phyloP scores from a whole-genome alignment of 1,284 basidiomycete genomes.

The Marasmius sp. region DNA sequence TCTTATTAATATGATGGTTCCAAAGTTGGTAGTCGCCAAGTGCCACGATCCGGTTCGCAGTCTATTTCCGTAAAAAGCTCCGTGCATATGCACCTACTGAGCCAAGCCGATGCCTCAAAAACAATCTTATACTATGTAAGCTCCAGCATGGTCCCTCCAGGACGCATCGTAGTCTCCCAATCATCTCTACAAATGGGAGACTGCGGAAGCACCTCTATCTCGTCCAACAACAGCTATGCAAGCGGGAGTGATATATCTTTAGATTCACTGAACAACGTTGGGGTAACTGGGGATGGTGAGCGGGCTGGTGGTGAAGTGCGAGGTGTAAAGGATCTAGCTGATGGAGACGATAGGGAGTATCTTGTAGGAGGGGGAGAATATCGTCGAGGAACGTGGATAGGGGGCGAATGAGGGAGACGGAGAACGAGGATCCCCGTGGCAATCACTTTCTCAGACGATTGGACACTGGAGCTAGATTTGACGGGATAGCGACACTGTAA shows the following conservation, averaged over 20 bases:
- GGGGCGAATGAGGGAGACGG: conserved; percentile 87
- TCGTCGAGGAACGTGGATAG: conserved; percentile 82
- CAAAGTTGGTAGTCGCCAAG: no score
- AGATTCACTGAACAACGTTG: conserved; percentile 40
- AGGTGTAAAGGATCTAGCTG: conserved; percentile 75
- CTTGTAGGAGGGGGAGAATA: conserved; percentile 69
- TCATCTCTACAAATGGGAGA: conserved; percentile 72
- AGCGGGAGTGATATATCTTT: conserved; percentile 74
- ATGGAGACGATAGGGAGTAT: conserved; percentile 71
- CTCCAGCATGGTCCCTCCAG: conserved; percentile 44
- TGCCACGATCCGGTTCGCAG: no score
- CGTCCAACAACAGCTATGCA: conserved; percentile 70
- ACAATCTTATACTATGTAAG: conserved; percentile 69
- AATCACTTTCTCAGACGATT: no score
- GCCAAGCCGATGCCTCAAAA: conserved; percentile 62
- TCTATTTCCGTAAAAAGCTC: no score
- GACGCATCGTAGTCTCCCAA: conserved; percentile 39
- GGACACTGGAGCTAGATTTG: no score
- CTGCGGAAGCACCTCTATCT: conserved; percentile 64
- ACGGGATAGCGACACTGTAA: no score
- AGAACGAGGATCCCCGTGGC: no score
- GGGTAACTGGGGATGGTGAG: not conserved
- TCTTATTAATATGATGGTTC: no score
- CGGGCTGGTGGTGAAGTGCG: conserved; percentile 68
- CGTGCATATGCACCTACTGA: no score